A percentile compares a stretch with the other conserved stretches of the same genome.
These are phyloP conservation scores for Royoungia palumana DNA, from an alignment of 768 basidiomycete species.

Conservation along the genomic window DNA sequence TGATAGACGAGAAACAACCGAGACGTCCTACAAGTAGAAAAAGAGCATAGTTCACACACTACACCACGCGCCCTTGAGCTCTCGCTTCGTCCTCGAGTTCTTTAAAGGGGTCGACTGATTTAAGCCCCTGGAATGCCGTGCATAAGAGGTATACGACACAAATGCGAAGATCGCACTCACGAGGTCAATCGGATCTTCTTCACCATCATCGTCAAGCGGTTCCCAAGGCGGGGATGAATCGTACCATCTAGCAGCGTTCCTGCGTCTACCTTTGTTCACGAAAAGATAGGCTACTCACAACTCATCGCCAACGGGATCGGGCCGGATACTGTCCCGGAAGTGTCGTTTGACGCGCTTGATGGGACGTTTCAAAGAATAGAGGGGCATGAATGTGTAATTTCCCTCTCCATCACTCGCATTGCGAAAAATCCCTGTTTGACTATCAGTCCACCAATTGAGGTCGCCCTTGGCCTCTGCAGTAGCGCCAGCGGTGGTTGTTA, in stretches of 20 bases:
- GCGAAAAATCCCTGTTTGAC: slow-evolving; percentile 19
- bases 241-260: slow-evolving; percentile 19
- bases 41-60: too few species aligned
- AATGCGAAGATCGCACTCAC: slow-evolving; percentile 7
- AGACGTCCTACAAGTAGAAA: too few species aligned
- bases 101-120: slow-evolving; percentile 8
- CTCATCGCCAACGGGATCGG: slow-evolving; percentile 10
- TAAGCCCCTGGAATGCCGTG: background rate
- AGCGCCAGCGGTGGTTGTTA: background rate
- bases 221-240: slow-evolving; percentile 21
- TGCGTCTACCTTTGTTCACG: background rate
- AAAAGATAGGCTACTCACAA: slow-evolving; percentile 13
- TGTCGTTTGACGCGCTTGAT: slow-evolving; percentile 3
- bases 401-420: slow-evolving; percentile 17
- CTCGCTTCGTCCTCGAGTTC: too few species aligned
- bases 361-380: slow-evolving; percentile 19
- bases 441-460: slow-evolving; percentile 17
- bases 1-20: too few species aligned
- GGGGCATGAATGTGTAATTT: slow-evolving; percentile 19
- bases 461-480: background rate
- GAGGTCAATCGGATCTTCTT: slow-evolving; percentile 18
- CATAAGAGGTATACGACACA: background rate
- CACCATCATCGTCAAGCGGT: slow-evolving; percentile 26
- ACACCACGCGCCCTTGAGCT: too few species aligned
- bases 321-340: slow-evolving; percentile 15